These are phyloP conservation scores for Tolypocladium sp. DNA, from an alignment of 2,329 filamentous ascomycete genomes.

Conservation along the genomic window DNA sequence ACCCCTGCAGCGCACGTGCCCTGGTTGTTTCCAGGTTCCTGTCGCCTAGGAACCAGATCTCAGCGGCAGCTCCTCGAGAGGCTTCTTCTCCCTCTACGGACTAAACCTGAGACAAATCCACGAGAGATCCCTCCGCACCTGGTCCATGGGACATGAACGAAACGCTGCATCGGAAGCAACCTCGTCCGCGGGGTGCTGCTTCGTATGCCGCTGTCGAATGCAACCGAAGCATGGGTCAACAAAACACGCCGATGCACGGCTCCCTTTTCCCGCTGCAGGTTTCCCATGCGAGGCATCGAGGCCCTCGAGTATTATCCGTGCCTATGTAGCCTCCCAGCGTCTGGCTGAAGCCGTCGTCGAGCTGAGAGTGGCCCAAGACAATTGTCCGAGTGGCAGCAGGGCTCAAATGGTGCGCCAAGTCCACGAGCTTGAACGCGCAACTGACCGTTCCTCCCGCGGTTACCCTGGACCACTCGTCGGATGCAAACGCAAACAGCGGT, in stretches of 20 bases:
- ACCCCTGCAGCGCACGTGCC: not conserved
- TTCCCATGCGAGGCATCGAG: not conserved
- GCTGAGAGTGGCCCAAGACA: not conserved
- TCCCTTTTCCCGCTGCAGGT: not conserved
- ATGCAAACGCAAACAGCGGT: not conserved
- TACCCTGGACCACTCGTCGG: not conserved
- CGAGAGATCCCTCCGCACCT: too few species aligned
- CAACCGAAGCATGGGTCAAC: not conserved
- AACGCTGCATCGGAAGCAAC: not conserved
- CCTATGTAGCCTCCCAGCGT: not conserved
- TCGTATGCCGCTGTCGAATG: not conserved
- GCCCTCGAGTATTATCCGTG: not conserved
- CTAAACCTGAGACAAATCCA: not conserved
- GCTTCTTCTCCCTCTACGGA: not conserved
- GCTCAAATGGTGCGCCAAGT: not conserved
- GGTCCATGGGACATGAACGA: not conserved
- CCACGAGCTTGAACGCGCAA: not conserved
- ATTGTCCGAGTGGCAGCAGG: not conserved
- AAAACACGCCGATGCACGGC: not conserved
- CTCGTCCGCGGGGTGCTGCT: not conserved
- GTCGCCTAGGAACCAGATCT: not conserved
- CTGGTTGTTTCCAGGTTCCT: not conserved
- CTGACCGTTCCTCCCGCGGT: not conserved
- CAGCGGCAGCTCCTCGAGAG: not conserved
- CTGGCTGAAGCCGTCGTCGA: not conserved